Percentiles rank a stretch among this genome's conserved stretches.
Conservation (phyloP, 2,329 filamentous ascomycete species). For the Fusarium drepaniforme region DNA sequence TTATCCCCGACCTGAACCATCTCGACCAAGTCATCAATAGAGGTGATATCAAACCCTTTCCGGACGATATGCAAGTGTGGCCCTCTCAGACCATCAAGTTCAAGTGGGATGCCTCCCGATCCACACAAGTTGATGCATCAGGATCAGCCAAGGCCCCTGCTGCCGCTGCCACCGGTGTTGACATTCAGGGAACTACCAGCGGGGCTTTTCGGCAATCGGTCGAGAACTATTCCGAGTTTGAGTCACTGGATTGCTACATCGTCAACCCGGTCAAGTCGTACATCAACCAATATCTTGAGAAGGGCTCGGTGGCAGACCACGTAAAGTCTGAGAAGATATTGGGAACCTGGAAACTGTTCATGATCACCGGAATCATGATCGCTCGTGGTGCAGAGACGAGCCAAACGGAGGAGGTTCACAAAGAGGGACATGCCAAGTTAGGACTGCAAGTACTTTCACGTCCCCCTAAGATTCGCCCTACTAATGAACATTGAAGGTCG, state of each 20-base stretch:
- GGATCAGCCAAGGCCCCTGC: not conserved
- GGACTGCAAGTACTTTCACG: not conserved
- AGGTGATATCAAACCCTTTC: not conserved
- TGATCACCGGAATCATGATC: not conserved
- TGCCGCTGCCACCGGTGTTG: not conserved
- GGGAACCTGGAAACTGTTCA: not conserved
- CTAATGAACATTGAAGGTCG: not conserved
- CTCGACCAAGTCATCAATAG: not conserved
- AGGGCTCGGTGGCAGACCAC: not conserved
- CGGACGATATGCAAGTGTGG: not conserved
- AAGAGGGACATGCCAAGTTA: not conserved
- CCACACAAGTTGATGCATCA: not conserved
- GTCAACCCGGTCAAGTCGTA: not conserved
- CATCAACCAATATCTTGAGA: not conserved
- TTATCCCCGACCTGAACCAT: not conserved
- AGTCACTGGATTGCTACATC: not conserved
- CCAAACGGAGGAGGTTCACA: not conserved
- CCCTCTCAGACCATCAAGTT: not conserved
- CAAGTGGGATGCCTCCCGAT: not conserved
- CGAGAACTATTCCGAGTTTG: not conserved
- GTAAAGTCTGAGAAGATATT: not conserved
- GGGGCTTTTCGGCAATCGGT: not conserved
- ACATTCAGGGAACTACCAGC: not conserved
- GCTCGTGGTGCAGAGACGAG: not conserved
- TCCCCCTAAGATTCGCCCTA: not conserved